These are phyloP conservation scores for Puccinia hordei DNA, from an alignment of 1,284 basidiomycete genomes.

Conservation along the genomic window DNA sequence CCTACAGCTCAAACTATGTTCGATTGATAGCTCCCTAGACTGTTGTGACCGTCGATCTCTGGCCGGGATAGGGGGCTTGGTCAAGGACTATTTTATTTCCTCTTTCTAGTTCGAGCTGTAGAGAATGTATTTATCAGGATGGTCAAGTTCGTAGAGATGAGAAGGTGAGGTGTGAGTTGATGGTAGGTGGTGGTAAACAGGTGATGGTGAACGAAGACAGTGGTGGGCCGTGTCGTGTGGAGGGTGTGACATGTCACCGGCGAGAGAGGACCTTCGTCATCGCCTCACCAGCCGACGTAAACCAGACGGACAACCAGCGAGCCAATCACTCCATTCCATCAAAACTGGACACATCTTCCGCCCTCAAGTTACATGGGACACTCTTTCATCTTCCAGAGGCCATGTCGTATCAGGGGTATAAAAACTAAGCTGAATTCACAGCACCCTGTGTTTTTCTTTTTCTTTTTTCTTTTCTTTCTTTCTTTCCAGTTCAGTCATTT, in stretches of 20 bases:
- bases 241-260: not conserved
- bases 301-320: not conserved
- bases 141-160: not conserved
- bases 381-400: too few relatives aligned
- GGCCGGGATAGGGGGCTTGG: not conserved
- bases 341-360: too few relatives aligned
- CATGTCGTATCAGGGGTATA: too few relatives aligned
- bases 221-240: not conserved
- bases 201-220: not conserved
- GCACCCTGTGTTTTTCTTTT: too few relatives aligned
- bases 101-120: not conserved
- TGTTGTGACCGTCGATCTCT: slow-evolving; percentile 15
- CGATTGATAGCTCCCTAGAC: not conserved
- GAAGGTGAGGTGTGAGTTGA: not conserved
- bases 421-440: too few relatives aligned
- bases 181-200: not conserved
- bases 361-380: too few relatives aligned
- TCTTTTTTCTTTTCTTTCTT: too few relatives aligned
- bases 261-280: not conserved
- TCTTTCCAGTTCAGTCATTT: too few relatives aligned
- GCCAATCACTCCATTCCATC: too few relatives aligned
- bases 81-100: not conserved
- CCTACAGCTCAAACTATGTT: not conserved
- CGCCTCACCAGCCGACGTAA: not conserved
- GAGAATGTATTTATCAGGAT: not conserved